Evolutionary conservation across 2,329 filamentous ascomycete species (phyloP), one percentile per base, ranked within the genome.

Genomic region (Cordyceps pruinosa): DNA sequence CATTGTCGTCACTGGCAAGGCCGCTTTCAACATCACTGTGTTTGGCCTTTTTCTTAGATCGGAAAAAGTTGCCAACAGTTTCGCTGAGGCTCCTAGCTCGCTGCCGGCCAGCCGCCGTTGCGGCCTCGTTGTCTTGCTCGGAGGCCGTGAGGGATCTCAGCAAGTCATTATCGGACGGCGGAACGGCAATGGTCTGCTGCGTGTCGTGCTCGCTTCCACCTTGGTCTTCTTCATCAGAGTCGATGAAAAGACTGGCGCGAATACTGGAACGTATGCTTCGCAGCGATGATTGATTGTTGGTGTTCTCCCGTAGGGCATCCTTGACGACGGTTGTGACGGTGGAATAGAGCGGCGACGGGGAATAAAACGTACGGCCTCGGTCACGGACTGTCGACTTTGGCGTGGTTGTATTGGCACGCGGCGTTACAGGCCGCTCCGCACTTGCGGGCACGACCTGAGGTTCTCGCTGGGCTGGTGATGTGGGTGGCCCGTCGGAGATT

Each of bases 311-410:
- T 2, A 82, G 71, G 30, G 75, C 79, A 61, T 84, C 81, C 42
- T 80, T 78, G 44, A 85, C 78, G 0, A 82, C 80, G 0, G 79
- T 79, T 19, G 75, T 81, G 37, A 85, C 78, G 1, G 82, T 83
- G 0, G 81, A 83, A 2, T 81, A 82, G 34, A 84, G 73, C 0
- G 82, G 82, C 0, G 81, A 84, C 12, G 82, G 81, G 3, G 81
- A 84, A 59, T 83, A 81, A 37, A 84, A 76, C 2, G 77, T 74
- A 32, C 76, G 76, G 28, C 75, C 60, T 63, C 69, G 61, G 63
- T 68, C 60, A 65, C 68, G 60, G 60, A 63, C 42, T 63, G 66
- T 55, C 59, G 66, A 50, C 62, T 72, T 65, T 65, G 69, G 56
- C 62, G 62, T 58, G 32, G 66, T 66, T 25, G 63, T 60, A 9